A percentile compares a stretch with the other conserved stretches of the same genome.
phyloP scores from a whole-genome alignment of 371 early-diverging fungal species.

The Apophysomyces elegans region DNA sequence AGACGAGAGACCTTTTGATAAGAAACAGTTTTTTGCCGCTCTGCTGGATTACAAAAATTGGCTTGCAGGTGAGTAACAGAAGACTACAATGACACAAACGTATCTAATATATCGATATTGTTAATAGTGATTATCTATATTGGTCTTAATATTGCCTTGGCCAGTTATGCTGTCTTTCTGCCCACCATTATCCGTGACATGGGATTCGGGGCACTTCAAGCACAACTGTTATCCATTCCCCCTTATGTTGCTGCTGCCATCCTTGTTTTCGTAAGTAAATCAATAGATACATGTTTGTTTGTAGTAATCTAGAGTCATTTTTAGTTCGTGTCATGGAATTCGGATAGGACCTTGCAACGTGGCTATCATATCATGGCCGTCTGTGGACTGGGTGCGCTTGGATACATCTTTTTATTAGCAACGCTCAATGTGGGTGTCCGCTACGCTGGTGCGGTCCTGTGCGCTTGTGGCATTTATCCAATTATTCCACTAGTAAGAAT shows the following conservation, averaged over 20 bases:
- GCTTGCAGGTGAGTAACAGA: slow-evolving; percentile 34
- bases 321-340: slow-evolving; percentile 39
- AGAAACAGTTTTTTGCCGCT: slow-evolving; percentile 40
- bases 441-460: slow-evolving; percentile 58
- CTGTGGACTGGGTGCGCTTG: slow-evolving; percentile 32
- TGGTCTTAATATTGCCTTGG: slow-evolving; percentile 42
- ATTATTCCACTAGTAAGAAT: slow-evolving; percentile 43
- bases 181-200: slow-evolving; percentile 47
- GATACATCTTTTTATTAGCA: slow-evolving; percentile 45
- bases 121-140: slow-evolving; percentile 45
- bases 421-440: slow-evolving; percentile 43
- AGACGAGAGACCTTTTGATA: slow-evolving; percentile 36
- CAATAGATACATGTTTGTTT: neutral
- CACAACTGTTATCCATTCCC: slow-evolving; percentile 44
- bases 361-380: slow-evolving; percentile 40
- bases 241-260: slow-evolving; percentile 42
- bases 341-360: slow-evolving; percentile 41
- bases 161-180: slow-evolving; percentile 43
- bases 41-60: slow-evolving; percentile 41
- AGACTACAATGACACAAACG: neutral
- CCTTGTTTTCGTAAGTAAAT: slow-evolving; percentile 37
- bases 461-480: slow-evolving; percentile 61
- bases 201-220: slow-evolving; percentile 37
- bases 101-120: neutral
- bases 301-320: neutral